Percentiles rank a stretch among this genome's conserved stretches.
These are phyloP conservation scores for Apiospora phragmitis DNA, from an alignment of 2,329 filamentous ascomycete species.

Conservation along the genomic window DNA sequence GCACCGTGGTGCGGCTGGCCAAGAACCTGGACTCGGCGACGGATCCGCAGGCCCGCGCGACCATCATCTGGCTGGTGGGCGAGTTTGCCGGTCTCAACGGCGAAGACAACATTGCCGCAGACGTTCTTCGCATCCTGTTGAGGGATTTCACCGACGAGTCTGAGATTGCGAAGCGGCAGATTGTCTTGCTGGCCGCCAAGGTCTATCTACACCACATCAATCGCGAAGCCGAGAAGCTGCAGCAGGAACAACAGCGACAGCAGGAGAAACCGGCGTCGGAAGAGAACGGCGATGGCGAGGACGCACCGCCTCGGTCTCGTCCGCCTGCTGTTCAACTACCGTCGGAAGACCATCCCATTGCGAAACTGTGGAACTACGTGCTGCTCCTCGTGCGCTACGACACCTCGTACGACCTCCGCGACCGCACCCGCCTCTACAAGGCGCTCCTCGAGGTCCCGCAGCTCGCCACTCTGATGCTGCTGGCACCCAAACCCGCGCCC, in stretches of 20 bases:
- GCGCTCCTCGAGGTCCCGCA: slow-evolving; percentile 81
- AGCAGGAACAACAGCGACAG: slow-evolving; percentile 19
- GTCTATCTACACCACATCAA: slow-evolving; percentile 91
- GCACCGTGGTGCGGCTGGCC: slow-evolving; percentile 84
- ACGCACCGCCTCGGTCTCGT: slow-evolving; percentile 24
- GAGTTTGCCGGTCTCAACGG: slow-evolving; percentile 82
- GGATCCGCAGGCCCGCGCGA: slow-evolving; percentile 85
- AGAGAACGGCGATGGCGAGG: slow-evolving; percentile 32
- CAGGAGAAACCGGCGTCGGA: slow-evolving; percentile 34
- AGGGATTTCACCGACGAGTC: slow-evolving; percentile 83
- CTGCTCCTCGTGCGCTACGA: slow-evolving; percentile 88
- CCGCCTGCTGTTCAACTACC: slow-evolving; percentile 26
- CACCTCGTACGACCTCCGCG: slow-evolving; percentile 90
- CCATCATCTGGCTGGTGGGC: slow-evolving; percentile 95
- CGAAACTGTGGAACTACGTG: slow-evolving; percentile 80
- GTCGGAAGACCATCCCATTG: slow-evolving; percentile 65
- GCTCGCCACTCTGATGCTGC: slow-evolving; percentile 83
- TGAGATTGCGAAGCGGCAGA: slow-evolving; percentile 86
- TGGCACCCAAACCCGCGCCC: slow-evolving; percentile 92
- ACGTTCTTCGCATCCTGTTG: slow-evolving; percentile 84
- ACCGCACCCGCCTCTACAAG: slow-evolving; percentile 86
- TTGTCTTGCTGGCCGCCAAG: slow-evolving; percentile 91
- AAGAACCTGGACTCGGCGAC: slow-evolving; percentile 89
- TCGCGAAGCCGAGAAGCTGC: slow-evolving; percentile 47
- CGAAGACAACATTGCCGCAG: slow-evolving; percentile 87